Conservation (phyloP, 2,329 filamentous ascomycete genomes). For the Pseudogymnoascus sp. region DNA sequence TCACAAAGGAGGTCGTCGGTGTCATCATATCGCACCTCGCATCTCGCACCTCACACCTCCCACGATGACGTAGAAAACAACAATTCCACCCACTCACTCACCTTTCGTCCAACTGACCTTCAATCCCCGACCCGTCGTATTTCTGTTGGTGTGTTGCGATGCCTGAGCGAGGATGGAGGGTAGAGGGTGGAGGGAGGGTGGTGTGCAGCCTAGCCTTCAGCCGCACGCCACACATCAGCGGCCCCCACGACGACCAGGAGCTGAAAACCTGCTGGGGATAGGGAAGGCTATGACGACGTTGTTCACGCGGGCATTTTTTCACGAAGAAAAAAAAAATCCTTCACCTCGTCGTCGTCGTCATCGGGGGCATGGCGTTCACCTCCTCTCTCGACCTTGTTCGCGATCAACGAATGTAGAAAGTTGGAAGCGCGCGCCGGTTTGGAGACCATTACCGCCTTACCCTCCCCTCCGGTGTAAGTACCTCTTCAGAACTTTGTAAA, state of each 20-base stretch:
- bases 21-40: not conserved
- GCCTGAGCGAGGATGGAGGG: too few relatives aligned
- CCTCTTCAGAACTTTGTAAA: not conserved
- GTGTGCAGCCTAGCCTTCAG: not conserved
- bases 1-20: not conserved
- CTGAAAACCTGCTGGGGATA: too few relatives aligned
- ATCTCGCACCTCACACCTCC: too few relatives aligned
- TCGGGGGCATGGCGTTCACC: not conserved
- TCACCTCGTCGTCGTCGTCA: not conserved
- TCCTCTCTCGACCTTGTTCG: too few relatives aligned
- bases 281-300: not conserved
- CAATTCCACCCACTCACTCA: not conserved
- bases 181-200: not conserved
- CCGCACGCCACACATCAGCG: not conserved
- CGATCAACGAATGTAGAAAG: not conserved
- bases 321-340: not conserved
- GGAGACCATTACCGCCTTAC: not conserved
- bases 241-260: not conserved
- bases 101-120: not conserved
- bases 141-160: too few relatives aligned
- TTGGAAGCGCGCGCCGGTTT: not conserved
- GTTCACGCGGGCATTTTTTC: not conserved
- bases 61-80: not conserved
- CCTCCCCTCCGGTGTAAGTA: not conserved
- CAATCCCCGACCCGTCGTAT: not conserved